Evolutionary conservation across 192 early-diverging fungal species (phyloP), one percentile per base, ranked within the genome.

Genomic region (Oehlia diaphana): DNA sequence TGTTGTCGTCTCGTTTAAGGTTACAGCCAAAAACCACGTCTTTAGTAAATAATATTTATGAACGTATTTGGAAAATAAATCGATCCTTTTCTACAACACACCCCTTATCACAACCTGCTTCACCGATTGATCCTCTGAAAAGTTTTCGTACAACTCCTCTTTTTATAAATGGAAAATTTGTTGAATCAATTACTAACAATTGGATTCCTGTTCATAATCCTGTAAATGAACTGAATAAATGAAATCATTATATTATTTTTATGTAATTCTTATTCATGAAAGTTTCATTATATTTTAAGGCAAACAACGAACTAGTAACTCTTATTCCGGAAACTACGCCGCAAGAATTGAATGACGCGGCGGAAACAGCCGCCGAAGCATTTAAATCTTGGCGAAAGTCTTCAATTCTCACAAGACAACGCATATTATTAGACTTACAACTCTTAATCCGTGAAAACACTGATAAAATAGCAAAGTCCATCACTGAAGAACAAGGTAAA

Each of bases 121-220:
- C 68, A 9, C 37, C 68, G 7, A 16, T 70, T 10, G 10, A 42
- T 70, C 9, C 35, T n/a, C 21, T 42, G 21, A 42, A 44, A n/a
- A 39, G 19, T 21, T 21, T 19, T n/a, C 68, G 68, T 9, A 88
- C 81, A 50, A 88, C 91, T 62, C 88, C 91, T 87, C 88, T 95
- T 33, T 96, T 91, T 78, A 94, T 97, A 83, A 93, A 97, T 80
- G 96, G 96, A 67, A 92, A 99, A 89, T 95, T 97, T 84, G 84
- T 95, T 69, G 93, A 96, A 70, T 97, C 96, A 21, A 90, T 91
- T 76, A 89, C 95, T 58, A 84, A 90, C 81, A 90, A 94, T 81
- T 96, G 95, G 95, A 92, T 96, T 78, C 92, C 94, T 66, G 87
- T 99, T 67, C 88, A 89, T 80, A 96, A 99, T 85, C 97, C 97